Evolutionary conservation across 1,139 yeast species (phyloP), one percentile per base, ranked within the genome.

Genomic region (Pneumocystis wakefieldiae): DNA sequence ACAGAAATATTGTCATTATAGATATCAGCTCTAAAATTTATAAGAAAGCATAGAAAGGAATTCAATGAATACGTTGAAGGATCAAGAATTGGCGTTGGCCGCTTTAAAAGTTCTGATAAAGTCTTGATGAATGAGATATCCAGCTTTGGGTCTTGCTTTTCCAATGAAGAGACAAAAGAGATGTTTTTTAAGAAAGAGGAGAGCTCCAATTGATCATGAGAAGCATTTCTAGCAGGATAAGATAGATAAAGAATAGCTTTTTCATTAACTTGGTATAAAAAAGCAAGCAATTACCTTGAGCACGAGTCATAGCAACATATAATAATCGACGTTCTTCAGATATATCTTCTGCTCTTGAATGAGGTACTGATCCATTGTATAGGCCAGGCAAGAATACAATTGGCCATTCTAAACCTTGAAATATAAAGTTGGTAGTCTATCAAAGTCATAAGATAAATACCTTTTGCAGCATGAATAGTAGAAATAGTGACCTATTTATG

Each of bases 281-380:
- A n/a, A 77, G 67, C 17, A 71, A 73, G 71, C 19, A 41, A 14
- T 41, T 41, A 41, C 53, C 53, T 41, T 86, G 85, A 0, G 97
- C 95, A 67, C 98, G 78, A 0, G 97, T 90, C 60, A 86, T 76
- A 0, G 96, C 96, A 8, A 92, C 97, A 71, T 88, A 92, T 67
- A 90, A 80, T 70, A 94, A 81, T 62, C 97, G 75, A 64, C 95
- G 76, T 70, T 89, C 97, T 73, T 91, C 97, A 68, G 85, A 80
- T 2, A 82, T 66, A 0, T 76, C 74, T 60, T 77, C 80, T 2
- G 74, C 74, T 3, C 67, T 65, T 39, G 63, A 57, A 29, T 66
- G 67, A n/a, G 73, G 73, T 19, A 69, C 63, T 17, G 65, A 60
- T 70, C 74, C 17, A 69, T 68, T 35, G 78, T 80, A 71, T 76